These are phyloP conservation scores for Aspergillus unguis DNA, from an alignment of 2,329 filamentous ascomycete genomes.

Conservation along the genomic window DNA sequence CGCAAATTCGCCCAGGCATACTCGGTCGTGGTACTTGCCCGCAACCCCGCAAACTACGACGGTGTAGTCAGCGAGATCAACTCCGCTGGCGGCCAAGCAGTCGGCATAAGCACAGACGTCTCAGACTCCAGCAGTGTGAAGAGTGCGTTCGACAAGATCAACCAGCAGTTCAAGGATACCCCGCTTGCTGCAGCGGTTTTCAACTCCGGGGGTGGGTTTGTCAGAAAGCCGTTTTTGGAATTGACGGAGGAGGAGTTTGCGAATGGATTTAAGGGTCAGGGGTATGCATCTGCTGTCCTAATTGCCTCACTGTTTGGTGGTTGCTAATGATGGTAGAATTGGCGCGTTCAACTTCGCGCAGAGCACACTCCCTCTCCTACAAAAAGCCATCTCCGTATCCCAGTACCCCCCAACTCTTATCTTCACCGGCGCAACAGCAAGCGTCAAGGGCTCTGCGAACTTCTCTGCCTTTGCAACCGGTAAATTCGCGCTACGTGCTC, in stretches of 20 bases:
- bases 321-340: constrained; percentile 24
- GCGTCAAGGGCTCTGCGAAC: constrained; percentile 65
- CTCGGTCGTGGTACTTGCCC: constrained; percentile 58
- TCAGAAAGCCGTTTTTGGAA: constrained; percentile 60
- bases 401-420: constrained; percentile 73
- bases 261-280: constrained; percentile 49
- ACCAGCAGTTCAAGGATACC: constrained; percentile 50
- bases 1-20: constrained; percentile 58
- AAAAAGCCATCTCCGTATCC: constrained; percentile 52
- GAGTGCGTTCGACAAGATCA: constrained; percentile 53
- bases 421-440: constrained; percentile 83
- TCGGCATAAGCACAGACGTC: constrained; percentile 61
- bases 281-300: constrained; percentile 34
- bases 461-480: constrained; percentile 71
- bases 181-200: constrained; percentile 55
- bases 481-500: constrained; percentile 74
- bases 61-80: constrained; percentile 59
- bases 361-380: constrained; percentile 65
- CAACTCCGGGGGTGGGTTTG: constrained; percentile 57
- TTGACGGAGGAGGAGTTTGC: constrained; percentile 57
- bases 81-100: constrained; percentile 53
- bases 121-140: constrained; percentile 52
- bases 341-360: constrained; percentile 78
- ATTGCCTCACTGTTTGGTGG: not conserved
- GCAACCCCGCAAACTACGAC: constrained; percentile 56